Evolutionary conservation across 2,329 filamentous ascomycete species (phyloP), one percentile per base, ranked within the genome.

Genomic region (Sordariomycetes sp.): DNA sequence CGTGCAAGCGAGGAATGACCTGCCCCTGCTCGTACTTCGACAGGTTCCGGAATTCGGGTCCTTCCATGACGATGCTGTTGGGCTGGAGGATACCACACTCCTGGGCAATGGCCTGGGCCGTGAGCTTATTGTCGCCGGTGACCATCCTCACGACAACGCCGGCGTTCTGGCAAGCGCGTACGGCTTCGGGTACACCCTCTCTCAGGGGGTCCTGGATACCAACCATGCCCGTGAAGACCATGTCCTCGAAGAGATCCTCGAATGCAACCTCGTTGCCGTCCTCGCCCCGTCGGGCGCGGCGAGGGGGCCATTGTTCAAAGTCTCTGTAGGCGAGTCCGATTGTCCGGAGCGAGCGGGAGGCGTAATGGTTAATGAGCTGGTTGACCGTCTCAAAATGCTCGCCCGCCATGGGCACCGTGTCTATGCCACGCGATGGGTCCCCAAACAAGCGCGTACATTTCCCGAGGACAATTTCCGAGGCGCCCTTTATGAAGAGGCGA

Each of bases 71-170:
- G 58, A 89, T 66, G 53, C 85, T 86, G 63, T 83, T 79, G 3
- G 76, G 70, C 48, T 83, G 82, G 58, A 88, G 76, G 59, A 92
- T 91, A 48, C 87, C 87, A 67, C 87, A 90, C 64, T 91, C 87
- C 62, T 78, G 79, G 22, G 88, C 88, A 64, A 92, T 92, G 24
- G 88, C 86, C 67, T 87, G 81, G 1, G 88, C 88, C 8, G 88
- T 92, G 59, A 88, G 72, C 62, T 86, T 82, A 71, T 92, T 91
- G 72, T 92, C 88, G 61, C 88, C 88, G 4, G 88, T 92, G 2
- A 92, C 88, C 88, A 92, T 92, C 65, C 88, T 86, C 20, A 91
- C 87, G 60, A 86, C 80, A 12, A 92, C 87, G 59, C 88, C 88
- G 4, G 88, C 88, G 58, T 79, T 77, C 66, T 91, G 86, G 65